Conservation (phyloP, 192 early-diverging fungal species). For the Coemansia sp. region DNA sequence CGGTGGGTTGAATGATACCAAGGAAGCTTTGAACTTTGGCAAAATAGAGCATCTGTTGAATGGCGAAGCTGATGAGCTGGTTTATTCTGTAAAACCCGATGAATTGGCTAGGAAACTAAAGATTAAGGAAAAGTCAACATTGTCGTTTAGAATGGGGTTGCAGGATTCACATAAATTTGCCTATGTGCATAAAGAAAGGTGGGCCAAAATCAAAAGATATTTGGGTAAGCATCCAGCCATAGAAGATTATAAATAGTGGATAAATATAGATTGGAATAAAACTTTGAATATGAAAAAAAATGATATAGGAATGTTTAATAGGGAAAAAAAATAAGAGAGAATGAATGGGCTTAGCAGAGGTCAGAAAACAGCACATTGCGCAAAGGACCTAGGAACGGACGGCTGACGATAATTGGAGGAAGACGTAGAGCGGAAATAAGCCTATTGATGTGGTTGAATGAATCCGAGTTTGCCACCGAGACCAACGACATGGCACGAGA, state of each 20-base stretch:
- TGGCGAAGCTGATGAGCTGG: conserved; percentile 30
- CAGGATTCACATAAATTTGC: conserved; percentile 38
- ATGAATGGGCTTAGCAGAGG: conserved; percentile 15
- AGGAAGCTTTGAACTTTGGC: conserved; percentile 22
- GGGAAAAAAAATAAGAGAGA: neutral
- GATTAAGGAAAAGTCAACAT: conserved; percentile 30
- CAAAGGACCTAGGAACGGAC: conserved; percentile 40
- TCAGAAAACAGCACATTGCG: conserved; percentile 39
- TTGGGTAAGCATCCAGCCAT: conserved; percentile 42
- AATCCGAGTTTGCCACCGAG: conserved; percentile 2
- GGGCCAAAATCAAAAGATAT: conserved; percentile 41
- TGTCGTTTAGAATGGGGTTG: conserved; percentile 43
- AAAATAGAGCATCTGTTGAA: conserved; percentile 16
- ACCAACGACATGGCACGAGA: conserved; percentile 29
- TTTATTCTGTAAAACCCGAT: conserved; percentile 38
- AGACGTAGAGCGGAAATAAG: conserved; percentile 40
- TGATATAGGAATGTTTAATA: conserved; percentile 1
- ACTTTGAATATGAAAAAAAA: too few species aligned
- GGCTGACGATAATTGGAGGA: conserved; percentile 40
- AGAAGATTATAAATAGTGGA: conserved; percentile 14
- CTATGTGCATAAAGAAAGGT: conserved; percentile 40
- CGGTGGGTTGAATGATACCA: conserved; percentile 14
- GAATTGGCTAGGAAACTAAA: conserved; percentile 14
- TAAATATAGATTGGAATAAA: neutral
- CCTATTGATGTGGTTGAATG: conserved; percentile 13